Evolutionary conservation across 305 asterid genomes (phyloP).

Genomic region (Fraxinus ornus): DNA sequence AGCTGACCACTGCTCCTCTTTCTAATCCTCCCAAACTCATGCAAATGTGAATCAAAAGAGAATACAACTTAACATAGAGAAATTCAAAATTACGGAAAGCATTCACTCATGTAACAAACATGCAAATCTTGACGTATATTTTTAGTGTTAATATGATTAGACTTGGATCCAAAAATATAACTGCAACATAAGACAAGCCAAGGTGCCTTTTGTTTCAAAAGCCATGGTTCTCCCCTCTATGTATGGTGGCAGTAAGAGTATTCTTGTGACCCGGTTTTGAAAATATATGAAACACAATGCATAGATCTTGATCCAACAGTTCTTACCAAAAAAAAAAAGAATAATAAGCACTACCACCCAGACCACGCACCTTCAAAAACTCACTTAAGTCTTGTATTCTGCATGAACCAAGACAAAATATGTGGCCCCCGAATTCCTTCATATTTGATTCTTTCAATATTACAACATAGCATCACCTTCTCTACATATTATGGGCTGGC

Average conservation of each 20-base stretch:
- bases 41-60: not conserved
- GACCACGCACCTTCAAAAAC: not conserved
- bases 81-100: not conserved
- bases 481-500: not conserved
- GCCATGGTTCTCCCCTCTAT: not conserved
- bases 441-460: not conserved
- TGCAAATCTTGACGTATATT: not conserved
- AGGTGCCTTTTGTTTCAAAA: not conserved
- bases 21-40: not conserved
- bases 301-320: not conserved
- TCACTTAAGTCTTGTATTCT: not conserved
- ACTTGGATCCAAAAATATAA: not conserved
- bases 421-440: not conserved
- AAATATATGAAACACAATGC: not conserved
- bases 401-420: not conserved
- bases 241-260: not conserved
- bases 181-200: not conserved
- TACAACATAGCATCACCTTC: not conserved
- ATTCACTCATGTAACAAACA: not conserved
- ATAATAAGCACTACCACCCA: not conserved
- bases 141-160: not conserved
- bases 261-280: not conserved
- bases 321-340: not conserved
- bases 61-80: not conserved
- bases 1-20: not conserved